Evolutionary conservation across 2,329 filamentous ascomycete genomes (phyloP).

Genomic region (Lachnellula cervina): DNA sequence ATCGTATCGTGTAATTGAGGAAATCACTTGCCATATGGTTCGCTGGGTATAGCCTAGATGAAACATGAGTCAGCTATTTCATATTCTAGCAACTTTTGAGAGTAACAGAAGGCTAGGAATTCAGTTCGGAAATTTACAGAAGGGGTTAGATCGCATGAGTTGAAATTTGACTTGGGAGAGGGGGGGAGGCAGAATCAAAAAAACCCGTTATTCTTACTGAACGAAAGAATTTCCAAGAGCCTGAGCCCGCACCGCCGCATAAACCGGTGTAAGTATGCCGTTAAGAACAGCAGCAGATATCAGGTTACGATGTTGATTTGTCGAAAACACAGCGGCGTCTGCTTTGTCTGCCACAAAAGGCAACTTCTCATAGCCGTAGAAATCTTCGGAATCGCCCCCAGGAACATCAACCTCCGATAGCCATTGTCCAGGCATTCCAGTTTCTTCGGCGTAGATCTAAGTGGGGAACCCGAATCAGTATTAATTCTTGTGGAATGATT

Average conservation of each 20-base stretch:
- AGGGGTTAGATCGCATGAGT: too few species aligned
- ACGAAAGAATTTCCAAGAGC: conserved; percentile 14
- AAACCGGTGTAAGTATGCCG: conserved; percentile 1
- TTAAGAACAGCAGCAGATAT: background rate
- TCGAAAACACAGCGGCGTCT: conserved; percentile 10
- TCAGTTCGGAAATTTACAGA: too few species aligned
- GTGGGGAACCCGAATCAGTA: too few species aligned
- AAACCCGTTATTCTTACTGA: background rate
- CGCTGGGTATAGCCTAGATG: conserved; percentile 1
- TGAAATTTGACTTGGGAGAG: too few species aligned
- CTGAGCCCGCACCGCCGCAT: conserved; percentile 6
- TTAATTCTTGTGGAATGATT: too few species aligned
- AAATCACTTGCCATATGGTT: conserved; percentile 9
- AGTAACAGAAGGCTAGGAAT: too few species aligned
- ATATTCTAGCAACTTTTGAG: too few species aligned
- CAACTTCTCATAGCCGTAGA: conserved; percentile 6
- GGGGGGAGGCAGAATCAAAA: too few species aligned
- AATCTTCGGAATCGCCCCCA: background rate
- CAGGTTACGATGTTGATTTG: background rate
- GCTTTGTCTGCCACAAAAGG: background rate
- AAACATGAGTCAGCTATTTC: too few species aligned
- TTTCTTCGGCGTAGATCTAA: background rate
- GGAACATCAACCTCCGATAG: background rate
- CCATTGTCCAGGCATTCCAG: background rate
- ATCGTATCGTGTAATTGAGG: conserved; percentile 2